Percentiles rank a stretch among this genome's conserved stretches.
Evolutionary conservation across 345 rosid genomes (phyloP).

Genomic region (Eucalyptus tenuipes): DNA sequence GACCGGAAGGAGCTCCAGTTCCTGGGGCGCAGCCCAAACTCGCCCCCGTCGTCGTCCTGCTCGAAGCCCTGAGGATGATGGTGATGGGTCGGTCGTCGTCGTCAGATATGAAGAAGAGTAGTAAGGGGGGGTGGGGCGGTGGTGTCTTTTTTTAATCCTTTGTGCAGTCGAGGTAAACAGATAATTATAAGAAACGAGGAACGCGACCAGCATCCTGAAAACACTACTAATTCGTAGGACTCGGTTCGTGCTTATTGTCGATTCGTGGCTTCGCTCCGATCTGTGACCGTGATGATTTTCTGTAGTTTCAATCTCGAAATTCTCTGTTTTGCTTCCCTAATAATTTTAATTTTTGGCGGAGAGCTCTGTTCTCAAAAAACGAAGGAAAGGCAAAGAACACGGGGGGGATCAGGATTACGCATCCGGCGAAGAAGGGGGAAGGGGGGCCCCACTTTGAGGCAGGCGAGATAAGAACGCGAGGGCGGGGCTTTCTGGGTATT

Average conservation of each 20-base stretch:
- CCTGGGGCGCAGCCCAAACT: slow-evolving; percentile 11
- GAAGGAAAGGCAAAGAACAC: not conserved
- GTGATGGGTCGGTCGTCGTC: not conserved
- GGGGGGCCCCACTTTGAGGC: no score
- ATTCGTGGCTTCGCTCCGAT: not conserved
- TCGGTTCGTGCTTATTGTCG: not conserved
- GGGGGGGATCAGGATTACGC: not conserved
- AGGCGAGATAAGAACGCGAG: not conserved
- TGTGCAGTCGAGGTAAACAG: not conserved
- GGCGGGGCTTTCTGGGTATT: not conserved
- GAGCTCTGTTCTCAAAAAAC: not conserved
- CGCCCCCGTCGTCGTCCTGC: not conserved
- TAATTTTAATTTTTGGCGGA: not conserved
- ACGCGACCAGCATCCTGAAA: not conserved
- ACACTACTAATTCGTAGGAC: not conserved
- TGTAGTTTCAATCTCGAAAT: not conserved
- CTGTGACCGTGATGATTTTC: not conserved
- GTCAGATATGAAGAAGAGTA: not conserved
- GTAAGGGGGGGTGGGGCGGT: not conserved
- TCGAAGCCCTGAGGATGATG: not conserved
- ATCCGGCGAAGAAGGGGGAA: not conserved
- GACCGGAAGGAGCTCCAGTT: slow-evolving; percentile 68
- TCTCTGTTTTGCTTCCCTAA: not conserved
- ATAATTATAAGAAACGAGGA: not conserved
- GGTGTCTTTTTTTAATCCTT: not conserved